Conservation (phyloP, 2,329 filamentous ascomycete species). For the Exophiala viscosa region DNA sequence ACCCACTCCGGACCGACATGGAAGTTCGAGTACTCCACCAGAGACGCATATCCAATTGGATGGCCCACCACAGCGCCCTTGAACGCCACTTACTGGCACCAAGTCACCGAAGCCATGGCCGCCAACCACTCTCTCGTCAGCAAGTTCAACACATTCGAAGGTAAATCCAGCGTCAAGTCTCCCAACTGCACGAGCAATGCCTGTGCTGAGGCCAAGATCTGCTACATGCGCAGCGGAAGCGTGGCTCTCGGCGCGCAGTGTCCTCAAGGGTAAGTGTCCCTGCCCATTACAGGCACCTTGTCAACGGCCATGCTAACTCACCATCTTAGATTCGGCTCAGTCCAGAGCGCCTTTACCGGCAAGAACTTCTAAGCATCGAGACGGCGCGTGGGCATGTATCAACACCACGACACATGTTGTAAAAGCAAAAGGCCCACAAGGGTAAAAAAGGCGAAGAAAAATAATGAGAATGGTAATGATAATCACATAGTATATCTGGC, state of each 20-base stretch:
- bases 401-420: background rate
- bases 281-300: background rate
- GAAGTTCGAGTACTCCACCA: conserved; percentile 51
- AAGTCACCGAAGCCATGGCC: conserved; percentile 57
- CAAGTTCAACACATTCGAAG: conserved; percentile 51
- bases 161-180: conserved; percentile 49
- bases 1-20: conserved; percentile 45
- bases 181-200: conserved; percentile 52
- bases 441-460: background rate
- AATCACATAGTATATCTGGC: too few species aligned
- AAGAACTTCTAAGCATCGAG: conserved; percentile 13
- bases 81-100: conserved; percentile 59
- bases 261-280: conserved; percentile 45
- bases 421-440: too few species aligned
- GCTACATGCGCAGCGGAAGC: conserved; percentile 58
- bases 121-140: conserved; percentile 47
- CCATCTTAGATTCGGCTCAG: conserved; percentile 9
- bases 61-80: conserved; percentile 51
- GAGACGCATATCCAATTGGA: conserved; percentile 46
- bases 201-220: conserved; percentile 54
- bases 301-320: background rate
- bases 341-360: conserved; percentile 19
- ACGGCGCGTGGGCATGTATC: background rate
- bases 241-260: conserved; percentile 50
- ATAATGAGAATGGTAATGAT: background rate